phyloP scores from a whole-genome alignment of 179 eudicot species.

The Sideroxylon spinosum region DNA sequence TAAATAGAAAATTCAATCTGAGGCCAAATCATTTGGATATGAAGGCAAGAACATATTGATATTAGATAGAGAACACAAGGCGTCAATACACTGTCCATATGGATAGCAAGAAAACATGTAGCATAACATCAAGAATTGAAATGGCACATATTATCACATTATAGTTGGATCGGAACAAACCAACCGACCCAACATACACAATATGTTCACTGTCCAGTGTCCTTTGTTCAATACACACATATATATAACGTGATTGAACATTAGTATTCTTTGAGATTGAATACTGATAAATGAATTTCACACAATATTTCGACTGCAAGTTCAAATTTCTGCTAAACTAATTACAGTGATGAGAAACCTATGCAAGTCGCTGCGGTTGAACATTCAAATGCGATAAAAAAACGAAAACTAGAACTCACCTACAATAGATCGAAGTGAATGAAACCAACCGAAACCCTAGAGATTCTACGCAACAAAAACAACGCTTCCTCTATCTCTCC shows the following conservation, averaged over 20 bases:
- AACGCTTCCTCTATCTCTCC: not conserved
- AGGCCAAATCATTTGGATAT: too few species aligned
- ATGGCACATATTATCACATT: not conserved
- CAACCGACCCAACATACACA: not conserved
- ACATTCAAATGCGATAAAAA: not conserved
- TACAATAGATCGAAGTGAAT: not conserved
- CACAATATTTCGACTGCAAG: not conserved
- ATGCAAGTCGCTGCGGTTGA: not conserved
- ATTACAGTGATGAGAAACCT: not conserved
- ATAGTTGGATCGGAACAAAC: not conserved
- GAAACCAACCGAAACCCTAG: constrained; percentile 6
- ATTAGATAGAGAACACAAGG: not conserved
- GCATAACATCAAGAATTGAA: not conserved
- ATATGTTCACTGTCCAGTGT: too few species aligned
- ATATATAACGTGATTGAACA: not conserved
- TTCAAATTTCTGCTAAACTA: not conserved
- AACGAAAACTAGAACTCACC: constrained; percentile 10
- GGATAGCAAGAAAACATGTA: not conserved
- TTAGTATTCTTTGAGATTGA: not conserved
- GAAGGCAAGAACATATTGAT: not conserved
- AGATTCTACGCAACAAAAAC: not conserved
- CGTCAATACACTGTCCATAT: not conserved
- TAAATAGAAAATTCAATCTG: not conserved
- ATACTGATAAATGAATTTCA: not conserved
- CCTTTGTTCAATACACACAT: too few species aligned